Conservation (phyloP, 495 filamentous ascomycete species). For the Aspergillus bridgeri region DNA sequence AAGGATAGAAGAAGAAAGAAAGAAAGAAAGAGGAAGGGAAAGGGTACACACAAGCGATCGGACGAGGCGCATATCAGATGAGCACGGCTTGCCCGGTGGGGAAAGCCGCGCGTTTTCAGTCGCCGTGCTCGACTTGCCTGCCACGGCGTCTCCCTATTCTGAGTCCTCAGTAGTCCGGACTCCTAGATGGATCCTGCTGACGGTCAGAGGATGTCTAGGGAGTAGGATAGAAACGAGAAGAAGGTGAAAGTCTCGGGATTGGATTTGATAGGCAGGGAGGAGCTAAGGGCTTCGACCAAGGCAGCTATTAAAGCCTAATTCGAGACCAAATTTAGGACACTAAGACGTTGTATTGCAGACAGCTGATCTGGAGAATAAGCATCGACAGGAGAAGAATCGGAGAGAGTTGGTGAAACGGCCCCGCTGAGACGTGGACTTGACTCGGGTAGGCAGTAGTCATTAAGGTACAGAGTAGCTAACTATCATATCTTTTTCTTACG, state of each 20-base stretch:
- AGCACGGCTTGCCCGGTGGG: conserved; percentile 15
- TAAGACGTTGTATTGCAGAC: conserved; percentile 9
- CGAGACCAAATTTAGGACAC: neutral
- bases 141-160: no score
- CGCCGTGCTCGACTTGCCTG: no score
- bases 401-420: conserved; percentile 5
- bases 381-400: neutral
- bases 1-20: neutral
- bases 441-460: no score
- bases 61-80: conserved; percentile 3
- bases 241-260: neutral
- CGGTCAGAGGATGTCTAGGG: neutral
- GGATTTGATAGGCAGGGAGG: neutral
- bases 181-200: no score
- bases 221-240: neutral
- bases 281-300: neutral
- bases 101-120: conserved; percentile 8
- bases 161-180: no score
- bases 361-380: conserved; percentile 6
- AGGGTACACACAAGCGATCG: neutral
- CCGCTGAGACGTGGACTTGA: conserved; percentile 3
- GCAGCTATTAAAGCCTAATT: neutral
- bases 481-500: no score
- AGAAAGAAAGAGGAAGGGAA: neutral
- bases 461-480: no score